Evolutionary conservation across 1,284 basidiomycete genomes (phyloP), one percentile per base, ranked within the genome.

Genomic region (Moesziomyces sp.): DNA sequence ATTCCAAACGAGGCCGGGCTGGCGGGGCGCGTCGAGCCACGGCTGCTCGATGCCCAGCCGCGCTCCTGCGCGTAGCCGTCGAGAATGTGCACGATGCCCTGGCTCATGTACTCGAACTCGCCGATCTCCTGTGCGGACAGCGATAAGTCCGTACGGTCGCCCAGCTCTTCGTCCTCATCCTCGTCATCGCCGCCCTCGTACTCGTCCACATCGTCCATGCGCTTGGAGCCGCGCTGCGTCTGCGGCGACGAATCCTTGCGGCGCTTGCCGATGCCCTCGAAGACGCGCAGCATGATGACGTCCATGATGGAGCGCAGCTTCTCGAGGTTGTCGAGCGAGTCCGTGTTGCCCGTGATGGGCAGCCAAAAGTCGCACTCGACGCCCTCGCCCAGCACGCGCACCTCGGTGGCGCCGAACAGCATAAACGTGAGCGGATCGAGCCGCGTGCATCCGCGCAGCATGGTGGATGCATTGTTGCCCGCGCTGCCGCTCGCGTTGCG

Each of bases 341-440:
- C 89, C 62, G 91, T 83, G 52, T 81, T 79, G 46, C 94, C 94
- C 26, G 90, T 87, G 52, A 97, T 89, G 11, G 93, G 93, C 23
- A 97, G 86, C 95, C 95, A 98, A 47, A 89, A 89, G 80, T 98
- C 95, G 82, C 93, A 95, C 81, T 92, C 90, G 45, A 84, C 65
- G 13, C 81, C 76, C 42, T 76, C 45, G 51, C 76, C 47, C 28
- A 73, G 88, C 60, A 89, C 85, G 14, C 73, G 54, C 45, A 94
- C 88, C 58, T 91, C 88, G 83, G 92, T 90, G 0, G 94, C 93
- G 14, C 95, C 95, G 76, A 98, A 97, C 11, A 98, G 88, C 86
- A 97, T 89, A 84, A 94, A 97, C 1, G 92, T 91, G 87, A 97
- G 87, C 10, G 92, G 92, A 84, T 97, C 94, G 35, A 97, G 86